Conservation (phyloP, 352 stramenopile species). For the Thalassiosira livingstoniorum region DNA sequence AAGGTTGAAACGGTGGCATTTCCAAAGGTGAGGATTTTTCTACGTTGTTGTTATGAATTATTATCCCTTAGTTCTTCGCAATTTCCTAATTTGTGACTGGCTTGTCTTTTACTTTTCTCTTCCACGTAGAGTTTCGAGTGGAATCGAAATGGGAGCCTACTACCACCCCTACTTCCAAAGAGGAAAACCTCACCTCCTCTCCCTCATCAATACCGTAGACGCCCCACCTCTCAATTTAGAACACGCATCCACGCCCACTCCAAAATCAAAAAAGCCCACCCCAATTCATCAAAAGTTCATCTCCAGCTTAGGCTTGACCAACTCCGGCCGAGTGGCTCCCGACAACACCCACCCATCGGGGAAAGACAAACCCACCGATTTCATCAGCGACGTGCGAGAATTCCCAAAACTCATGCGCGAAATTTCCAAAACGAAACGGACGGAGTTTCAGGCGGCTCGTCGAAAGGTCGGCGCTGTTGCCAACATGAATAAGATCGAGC, state of each 20-base stretch:
- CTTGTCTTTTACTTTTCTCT: neutral
- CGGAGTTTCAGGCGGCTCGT: neutral
- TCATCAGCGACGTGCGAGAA: neutral
- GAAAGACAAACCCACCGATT: neutral
- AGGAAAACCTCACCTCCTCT: slow-evolving; percentile 44
- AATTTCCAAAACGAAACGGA: neutral
- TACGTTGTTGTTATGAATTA: neutral
- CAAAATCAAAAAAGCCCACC: neutral
- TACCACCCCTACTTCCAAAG: slow-evolving; percentile 65
- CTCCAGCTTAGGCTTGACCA: neutral
- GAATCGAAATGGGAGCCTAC: slow-evolving; percentile 64
- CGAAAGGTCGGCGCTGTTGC: neutral
- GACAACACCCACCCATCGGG: neutral
- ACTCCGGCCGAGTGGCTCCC: neutral
- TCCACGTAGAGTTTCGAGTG: slow-evolving; percentile 40
- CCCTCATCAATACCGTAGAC: neutral
- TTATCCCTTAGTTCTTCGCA: neutral
- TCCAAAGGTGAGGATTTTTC: slow-evolving; percentile 30
- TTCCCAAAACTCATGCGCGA: slow-evolving; percentile 2
- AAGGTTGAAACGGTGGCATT: slow-evolving; percentile 71
- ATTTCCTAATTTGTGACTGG: neutral
- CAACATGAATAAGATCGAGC: neutral
- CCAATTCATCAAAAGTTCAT: neutral
- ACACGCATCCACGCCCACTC: neutral
- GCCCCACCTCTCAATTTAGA: neutral